Base-by-base conservation (phyloP, 148 eudicot species). In the Dianthus caryophyllus region DNA sequence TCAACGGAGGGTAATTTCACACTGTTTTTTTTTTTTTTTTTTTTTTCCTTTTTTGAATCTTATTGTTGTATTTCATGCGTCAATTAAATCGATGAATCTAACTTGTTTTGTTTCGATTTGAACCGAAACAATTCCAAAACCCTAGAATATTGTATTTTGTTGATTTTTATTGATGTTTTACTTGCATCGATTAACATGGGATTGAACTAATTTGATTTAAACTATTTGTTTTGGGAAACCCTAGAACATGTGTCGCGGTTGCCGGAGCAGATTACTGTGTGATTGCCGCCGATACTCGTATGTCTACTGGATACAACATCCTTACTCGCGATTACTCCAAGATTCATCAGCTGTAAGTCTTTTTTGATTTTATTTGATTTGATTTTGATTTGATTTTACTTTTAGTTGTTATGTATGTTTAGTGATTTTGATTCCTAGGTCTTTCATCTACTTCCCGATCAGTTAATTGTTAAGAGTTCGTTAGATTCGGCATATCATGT, bases 241-340 rank as follows among this genome's bases (percentile, higher is more conserved):
- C 72, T 82, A 91, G 96, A 67, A 86, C 96, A 9, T 82, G 85
- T 36, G 96, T 91, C 1, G 90, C 92, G 41, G 75, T 91, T 18
- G 96, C 96, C 10, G 93, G 93, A 54, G 73, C 86, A 8, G 91
- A 92, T 77, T 92, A 92, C 79, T 89, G 96, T 73, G 97, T 92
- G 22, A 82, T 92, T 64, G 97, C 97, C 1, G 85, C 96, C 26
- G 97, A 92, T 61, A 89, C 97, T 63, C 87, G 97, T 39, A 89
- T 92, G 97, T 92, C 97, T 1, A 82, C 96, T 65, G 97, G 97
- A 14, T 92, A 92, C 78, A 89, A 65, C 62, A 89, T 92, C 63
- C 97, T 92, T 66, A 89, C 97, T 56, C 96, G 97, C 62, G 96
- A 92, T 63, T 87, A 89, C 82, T 90, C 97, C 69, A 92, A 92